Evolutionary conservation across 768 basidiomycete species (phyloP).

Genomic region (Russula olivacea): DNA sequence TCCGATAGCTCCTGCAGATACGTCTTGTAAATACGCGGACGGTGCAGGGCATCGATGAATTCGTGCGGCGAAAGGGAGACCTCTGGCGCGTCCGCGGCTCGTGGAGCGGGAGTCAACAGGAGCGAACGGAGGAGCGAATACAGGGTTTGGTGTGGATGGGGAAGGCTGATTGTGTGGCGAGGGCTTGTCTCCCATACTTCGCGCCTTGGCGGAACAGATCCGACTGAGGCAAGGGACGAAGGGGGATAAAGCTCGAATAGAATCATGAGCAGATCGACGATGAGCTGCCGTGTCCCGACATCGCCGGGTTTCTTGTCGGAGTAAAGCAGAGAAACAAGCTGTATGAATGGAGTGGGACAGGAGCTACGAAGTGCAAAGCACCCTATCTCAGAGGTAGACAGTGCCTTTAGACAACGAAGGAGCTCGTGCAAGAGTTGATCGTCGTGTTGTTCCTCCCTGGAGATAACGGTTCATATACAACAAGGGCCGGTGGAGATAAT

Average conservation of each 20-base stretch:
- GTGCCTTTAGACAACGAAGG: slow-evolving; percentile 87
- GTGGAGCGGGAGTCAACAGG: slow-evolving; percentile 66
- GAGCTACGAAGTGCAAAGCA: slow-evolving; percentile 86
- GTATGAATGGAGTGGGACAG: slow-evolving; percentile 81
- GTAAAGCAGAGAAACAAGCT: slow-evolving; percentile 79
- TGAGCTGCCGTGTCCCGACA: slow-evolving; percentile 80
- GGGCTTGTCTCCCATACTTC: slow-evolving; percentile 33
- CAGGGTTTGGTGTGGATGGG: slow-evolving; percentile 63
- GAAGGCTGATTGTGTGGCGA: slow-evolving; percentile 56
- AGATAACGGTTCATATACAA: slow-evolving; percentile 3
- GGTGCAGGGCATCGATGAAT: slow-evolving; percentile 70
- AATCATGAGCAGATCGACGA: slow-evolving; percentile 79
- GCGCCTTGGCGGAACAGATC: slow-evolving; percentile 26
- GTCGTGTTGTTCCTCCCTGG: slow-evolving; percentile 94
- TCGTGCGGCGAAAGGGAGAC: slow-evolving; percentile 65
- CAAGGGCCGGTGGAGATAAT: not conserved
- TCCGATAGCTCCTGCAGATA: slow-evolving; percentile 83
- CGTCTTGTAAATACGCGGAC: slow-evolving; percentile 68
- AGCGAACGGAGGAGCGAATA: slow-evolving; percentile 71
- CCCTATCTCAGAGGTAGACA: slow-evolving; percentile 84
- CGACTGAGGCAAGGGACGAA: slow-evolving; percentile 54
- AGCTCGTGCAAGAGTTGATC: slow-evolving; percentile 91
- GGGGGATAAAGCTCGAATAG: slow-evolving; percentile 86
- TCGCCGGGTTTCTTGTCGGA: slow-evolving; percentile 99
- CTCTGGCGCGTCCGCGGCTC: slow-evolving; percentile 55